Conservation (phyloP, 495 filamentous ascomycete genomes). For the Saxispiralis lemnorum region DNA sequence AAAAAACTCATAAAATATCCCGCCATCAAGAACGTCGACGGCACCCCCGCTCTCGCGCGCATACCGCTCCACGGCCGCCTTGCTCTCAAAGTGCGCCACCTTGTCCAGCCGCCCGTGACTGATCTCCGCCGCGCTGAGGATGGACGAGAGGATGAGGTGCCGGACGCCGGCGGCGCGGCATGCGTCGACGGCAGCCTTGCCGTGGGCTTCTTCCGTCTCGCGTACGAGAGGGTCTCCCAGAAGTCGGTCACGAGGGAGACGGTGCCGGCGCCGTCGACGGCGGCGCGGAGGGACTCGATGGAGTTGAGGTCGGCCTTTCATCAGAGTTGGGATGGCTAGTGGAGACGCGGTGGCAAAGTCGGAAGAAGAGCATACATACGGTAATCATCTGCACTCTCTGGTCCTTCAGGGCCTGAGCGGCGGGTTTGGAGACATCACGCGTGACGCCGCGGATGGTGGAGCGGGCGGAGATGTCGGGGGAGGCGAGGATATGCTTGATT, state of each 20-base stretch:
- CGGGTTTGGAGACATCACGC: slow-evolving; percentile 31
- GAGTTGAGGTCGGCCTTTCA: slow-evolving; percentile 37
- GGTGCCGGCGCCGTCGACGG: slow-evolving; percentile 34
- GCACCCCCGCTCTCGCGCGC: slow-evolving; percentile 30
- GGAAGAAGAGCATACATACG: too few relatives aligned
- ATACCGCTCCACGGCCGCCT: slow-evolving; percentile 42
- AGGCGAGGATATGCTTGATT: slow-evolving; percentile 31
- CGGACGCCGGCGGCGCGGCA: slow-evolving; percentile 31
- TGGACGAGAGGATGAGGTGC: slow-evolving; percentile 36
- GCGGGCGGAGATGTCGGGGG: slow-evolving; percentile 29
- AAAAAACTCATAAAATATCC: slow-evolving; percentile 44
- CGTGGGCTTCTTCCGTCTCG: slow-evolving; percentile 38
- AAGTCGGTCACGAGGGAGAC: slow-evolving; percentile 46
- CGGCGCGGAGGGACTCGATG: slow-evolving; percentile 29
- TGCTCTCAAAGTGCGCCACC: slow-evolving; percentile 45
- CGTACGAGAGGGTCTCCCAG: slow-evolving; percentile 24
- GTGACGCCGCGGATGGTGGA: slow-evolving; percentile 42
- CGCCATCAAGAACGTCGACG: slow-evolving; percentile 37
- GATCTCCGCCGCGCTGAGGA: slow-evolving; percentile 23
- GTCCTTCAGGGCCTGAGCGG: slow-evolving; percentile 24
- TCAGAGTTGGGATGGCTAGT: too few relatives aligned
- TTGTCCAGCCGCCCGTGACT: slow-evolving; percentile 30
- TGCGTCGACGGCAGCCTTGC: slow-evolving; percentile 38
- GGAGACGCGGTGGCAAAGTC: too few relatives aligned
- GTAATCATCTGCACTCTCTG: slow-evolving; percentile 26